phyloP scores from a whole-genome alignment of 2,329 filamentous ascomycete genomes.

The Camillea tinctor region DNA sequence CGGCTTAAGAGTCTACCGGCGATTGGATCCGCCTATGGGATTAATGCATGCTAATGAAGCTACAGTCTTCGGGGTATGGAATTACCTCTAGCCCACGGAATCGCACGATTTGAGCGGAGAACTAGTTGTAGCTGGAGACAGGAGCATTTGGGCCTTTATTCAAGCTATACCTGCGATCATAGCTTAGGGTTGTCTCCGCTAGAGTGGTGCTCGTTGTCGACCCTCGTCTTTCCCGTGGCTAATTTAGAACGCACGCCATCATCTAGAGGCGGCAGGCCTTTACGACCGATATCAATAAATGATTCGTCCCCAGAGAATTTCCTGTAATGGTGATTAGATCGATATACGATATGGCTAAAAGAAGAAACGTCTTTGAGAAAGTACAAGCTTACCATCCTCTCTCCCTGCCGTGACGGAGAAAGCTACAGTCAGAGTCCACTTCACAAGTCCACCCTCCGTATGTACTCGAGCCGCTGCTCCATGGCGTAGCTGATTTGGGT shows the following conservation, averaged over 20 bases:
- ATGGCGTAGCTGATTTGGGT: slow-evolving; percentile 1
- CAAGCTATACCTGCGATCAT: not conserved
- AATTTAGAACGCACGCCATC: slow-evolving; percentile 27
- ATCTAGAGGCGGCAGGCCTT: slow-evolving; percentile 22
- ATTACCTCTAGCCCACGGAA: not conserved
- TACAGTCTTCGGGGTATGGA: not conserved
- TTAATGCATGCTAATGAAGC: not conserved
- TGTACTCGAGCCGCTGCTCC: slow-evolving; percentile 61
- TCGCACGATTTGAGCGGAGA: not conserved
- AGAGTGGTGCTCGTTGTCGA: not conserved
- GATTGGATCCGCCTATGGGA: not conserved
- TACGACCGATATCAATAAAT: slow-evolving; percentile 29
- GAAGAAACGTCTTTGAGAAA: slow-evolving; percentile 4
- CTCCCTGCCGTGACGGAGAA: slow-evolving; percentile 77
- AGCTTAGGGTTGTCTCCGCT: not conserved
- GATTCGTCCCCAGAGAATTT: slow-evolving; percentile 42
- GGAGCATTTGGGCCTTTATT: not conserved
- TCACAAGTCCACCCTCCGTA: slow-evolving; percentile 78
- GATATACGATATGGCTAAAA: slow-evolving; percentile 4
- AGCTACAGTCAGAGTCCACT: slow-evolving; percentile 80
- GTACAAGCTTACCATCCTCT: slow-evolving; percentile 72
- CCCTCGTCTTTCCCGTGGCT: not conserved
- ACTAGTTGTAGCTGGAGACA: not conserved
- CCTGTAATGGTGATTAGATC: slow-evolving; percentile 27
- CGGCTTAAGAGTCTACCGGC: not conserved